Conservation (phyloP, 257 asterid species). For the Ballota nigra region DNA sequence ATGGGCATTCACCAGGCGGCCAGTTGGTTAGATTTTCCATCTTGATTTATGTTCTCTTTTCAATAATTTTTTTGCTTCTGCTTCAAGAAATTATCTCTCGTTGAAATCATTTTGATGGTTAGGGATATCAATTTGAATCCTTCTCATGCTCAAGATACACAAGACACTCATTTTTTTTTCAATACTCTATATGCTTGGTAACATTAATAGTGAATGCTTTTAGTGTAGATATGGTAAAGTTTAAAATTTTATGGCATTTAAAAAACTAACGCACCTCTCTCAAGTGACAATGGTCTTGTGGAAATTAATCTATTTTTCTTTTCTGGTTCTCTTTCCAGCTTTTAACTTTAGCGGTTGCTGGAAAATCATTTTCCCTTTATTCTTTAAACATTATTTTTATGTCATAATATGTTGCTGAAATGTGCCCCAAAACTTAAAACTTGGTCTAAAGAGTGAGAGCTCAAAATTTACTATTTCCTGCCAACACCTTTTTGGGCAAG, state of each 20-base stretch:
- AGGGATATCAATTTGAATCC: background rate
- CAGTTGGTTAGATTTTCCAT: slow-evolving; percentile 65
- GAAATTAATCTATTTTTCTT: too few species aligned
- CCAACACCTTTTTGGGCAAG: too few species aligned
- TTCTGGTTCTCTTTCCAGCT: too few species aligned
- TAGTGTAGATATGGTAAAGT: background rate
- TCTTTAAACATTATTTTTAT: too few species aligned
- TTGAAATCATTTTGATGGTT: background rate
- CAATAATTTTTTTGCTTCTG: background rate
- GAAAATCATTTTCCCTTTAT: too few species aligned
- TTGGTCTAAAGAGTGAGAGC: background rate
- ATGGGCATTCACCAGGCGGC: slow-evolving; percentile 95
- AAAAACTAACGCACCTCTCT: background rate
- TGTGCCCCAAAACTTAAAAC: background rate
- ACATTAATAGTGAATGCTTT: background rate
- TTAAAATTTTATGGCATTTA: background rate
- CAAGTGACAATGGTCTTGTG: too few species aligned
- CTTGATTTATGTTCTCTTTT: slow-evolving; percentile 3
- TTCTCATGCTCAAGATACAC: background rate
- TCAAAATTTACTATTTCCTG: too few species aligned
- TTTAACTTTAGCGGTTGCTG: too few species aligned
- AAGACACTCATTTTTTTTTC: background rate
- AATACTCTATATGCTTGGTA: background rate
- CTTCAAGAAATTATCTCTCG: background rate
- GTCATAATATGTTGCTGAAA: background rate